A percentile compares a stretch with the other conserved stretches of the same genome.
Conservation (phyloP, 202 grass and related monocot genomes). For the Brachypodium distachyon region DNA sequence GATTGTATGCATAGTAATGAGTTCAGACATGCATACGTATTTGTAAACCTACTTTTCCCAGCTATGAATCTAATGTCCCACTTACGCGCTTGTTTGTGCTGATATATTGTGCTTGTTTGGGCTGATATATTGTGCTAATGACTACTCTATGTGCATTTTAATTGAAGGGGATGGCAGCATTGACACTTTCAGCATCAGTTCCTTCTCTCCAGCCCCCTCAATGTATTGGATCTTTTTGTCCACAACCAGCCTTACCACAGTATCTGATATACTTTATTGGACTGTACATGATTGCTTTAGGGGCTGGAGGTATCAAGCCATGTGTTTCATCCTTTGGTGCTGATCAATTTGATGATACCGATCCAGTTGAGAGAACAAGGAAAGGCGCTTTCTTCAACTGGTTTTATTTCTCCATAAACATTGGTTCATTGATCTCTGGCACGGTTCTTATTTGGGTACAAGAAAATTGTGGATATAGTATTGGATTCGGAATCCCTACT, state of each 20-base stretch:
- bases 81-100: background rate
- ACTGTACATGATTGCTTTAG: conserved; percentile 84
- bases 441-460: conserved; percentile 79
- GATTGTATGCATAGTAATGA: background rate
- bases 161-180: conserved; percentile 63
- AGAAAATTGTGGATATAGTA: conserved; percentile 63
- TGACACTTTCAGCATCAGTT: conserved; percentile 71
- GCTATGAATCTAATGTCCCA: background rate
- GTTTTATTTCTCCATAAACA: conserved; percentile 88
- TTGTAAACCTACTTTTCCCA: background rate
- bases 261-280: conserved; percentile 57
- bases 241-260: conserved; percentile 49
- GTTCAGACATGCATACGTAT: background rate
- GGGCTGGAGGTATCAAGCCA: conserved; percentile 86
- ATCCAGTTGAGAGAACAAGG: conserved; percentile 62
- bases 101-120: no score
- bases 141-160: background rate
- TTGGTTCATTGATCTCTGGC: conserved; percentile 60
- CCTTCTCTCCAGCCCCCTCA: conserved; percentile 36
- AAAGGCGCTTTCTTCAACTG: conserved; percentile 92
- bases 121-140: background rate
- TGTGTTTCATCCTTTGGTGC: conserved; percentile 93
- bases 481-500: conserved; percentile 77
- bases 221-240: conserved; percentile 40
- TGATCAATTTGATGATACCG: conserved; percentile 85